Evolutionary conservation across 1,284 basidiomycete species (phyloP), one percentile per base, ranked within the genome.

Genomic region (Cutaneotrichosporon sp.): DNA sequence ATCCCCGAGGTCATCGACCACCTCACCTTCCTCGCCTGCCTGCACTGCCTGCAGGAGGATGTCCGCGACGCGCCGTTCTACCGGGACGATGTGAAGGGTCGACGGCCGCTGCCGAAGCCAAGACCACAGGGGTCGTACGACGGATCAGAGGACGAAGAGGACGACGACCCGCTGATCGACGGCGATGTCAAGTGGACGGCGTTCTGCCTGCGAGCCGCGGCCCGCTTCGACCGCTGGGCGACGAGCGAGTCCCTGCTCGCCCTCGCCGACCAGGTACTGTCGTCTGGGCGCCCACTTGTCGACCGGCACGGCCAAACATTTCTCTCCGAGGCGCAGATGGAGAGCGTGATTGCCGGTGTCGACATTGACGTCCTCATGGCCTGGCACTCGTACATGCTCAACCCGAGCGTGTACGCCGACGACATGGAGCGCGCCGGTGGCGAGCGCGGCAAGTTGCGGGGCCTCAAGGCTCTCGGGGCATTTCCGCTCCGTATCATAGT

Each of bases 371-470:
- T 74, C 5, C 51, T 76, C 56, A 72, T 74, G 71, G 63, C 61
- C 16, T 76, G 75, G 75, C 73, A 74, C 64, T 60, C 69, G 8
- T 70, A 74, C 60, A 63, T 73, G 59, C 68, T 76, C 63, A 75
- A 74, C 58, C 75, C 75, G 13, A 46, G 55, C 25, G 56, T 45
- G 18, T 73, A 71, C 49, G 51, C 63, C 4, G 55, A 65, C 27
- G 72, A 73, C 63, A 55, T 59, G 33, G 46, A 45, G 25, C 56
- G 64, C 31, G 38, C 60, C 2, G 55, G 58, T 27, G 16, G 24
- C 9, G 14, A 18, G 3, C 6, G 16, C 4, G 57, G 57, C 24
- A 18, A 14, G 33, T 50, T 66, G 13, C 24, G 36, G 1, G 60
- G 58, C n/a, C 45, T 69, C 27, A 47, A 22, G 18, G 20, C 46